These are phyloP conservation scores for Sporopachydermia lactativora DNA, from an alignment of 805 yeast species.

Conservation along the genomic window DNA sequence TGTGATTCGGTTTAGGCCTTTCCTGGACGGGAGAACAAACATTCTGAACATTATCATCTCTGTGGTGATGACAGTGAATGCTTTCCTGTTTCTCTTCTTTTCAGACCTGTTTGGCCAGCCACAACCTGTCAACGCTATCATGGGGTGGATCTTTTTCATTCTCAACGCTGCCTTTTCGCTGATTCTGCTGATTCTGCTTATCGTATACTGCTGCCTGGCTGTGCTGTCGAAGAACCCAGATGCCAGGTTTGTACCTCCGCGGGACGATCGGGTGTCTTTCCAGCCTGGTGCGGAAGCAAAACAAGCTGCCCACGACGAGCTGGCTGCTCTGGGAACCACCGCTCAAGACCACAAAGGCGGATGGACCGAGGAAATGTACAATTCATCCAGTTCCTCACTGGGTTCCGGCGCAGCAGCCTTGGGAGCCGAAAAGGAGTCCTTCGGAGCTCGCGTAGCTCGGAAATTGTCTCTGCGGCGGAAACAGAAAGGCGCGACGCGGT, in stretches of 20 bases:
- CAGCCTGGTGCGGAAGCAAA: conserved; percentile 25
- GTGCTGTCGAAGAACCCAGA: conserved; percentile 75
- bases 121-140: conserved; percentile 61
- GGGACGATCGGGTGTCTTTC: conserved; percentile 87
- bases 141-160: conserved; percentile 87
- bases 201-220: conserved; percentile 50
- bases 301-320: conserved; percentile 20
- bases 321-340: conserved; percentile 65
- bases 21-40: conserved; percentile 72
- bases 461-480: background rate
- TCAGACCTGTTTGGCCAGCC: conserved; percentile 76
- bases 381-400: background rate
- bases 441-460: background rate
- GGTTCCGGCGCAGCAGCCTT: background rate
- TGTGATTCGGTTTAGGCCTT: conserved; percentile 56
- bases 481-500: background rate
- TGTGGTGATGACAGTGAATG: conserved; percentile 60
- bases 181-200: conserved; percentile 53
- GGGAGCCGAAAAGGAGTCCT: background rate
- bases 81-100: conserved; percentile 76
- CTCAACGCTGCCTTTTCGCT: conserved; percentile 82
- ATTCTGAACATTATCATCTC: conserved; percentile 58
- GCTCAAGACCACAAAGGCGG: conserved; percentile 67
- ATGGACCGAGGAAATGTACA: conserved; percentile 50
- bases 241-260: conserved; percentile 76